Evolutionary conservation across 495 filamentous ascomycete genomes (phyloP).

Genomic region (Neurospora intermedia): DNA sequence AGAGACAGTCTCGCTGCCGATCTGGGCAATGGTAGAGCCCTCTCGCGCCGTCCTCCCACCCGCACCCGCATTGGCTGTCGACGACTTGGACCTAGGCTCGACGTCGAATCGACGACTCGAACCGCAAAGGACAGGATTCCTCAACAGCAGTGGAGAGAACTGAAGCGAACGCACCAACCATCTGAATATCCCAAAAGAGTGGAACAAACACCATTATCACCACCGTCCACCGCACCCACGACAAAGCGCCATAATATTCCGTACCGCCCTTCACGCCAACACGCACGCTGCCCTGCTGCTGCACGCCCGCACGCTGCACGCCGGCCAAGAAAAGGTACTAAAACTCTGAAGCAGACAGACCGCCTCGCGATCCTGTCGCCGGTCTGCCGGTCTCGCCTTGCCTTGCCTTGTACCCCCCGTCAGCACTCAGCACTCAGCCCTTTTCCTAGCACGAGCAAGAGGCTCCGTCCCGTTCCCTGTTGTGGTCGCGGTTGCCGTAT

Average conservation of each 20-base stretch:
- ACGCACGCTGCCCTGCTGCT: neutral
- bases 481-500: neutral
- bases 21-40: constrained; percentile 1
- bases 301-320: neutral
- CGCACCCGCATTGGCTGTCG: neutral
- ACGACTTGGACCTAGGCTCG: neutral
- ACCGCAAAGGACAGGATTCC: neutral
- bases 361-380: neutral
- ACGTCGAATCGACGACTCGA: neutral
- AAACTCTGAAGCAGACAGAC: neutral
- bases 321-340: neutral
- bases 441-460: neutral
- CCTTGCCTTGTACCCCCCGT: neutral
- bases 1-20: neutral
- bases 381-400: neutral
- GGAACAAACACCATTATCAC: constrained; percentile 1
- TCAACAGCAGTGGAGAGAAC: neutral
- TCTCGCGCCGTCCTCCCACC: neutral
- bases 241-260: neutral
- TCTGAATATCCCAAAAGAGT: neutral
- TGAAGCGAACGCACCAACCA: neutral
- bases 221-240: neutral
- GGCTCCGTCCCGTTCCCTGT: neutral
- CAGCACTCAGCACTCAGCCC: constrained; percentile 5
- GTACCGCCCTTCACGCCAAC: neutral